Evolutionary conservation across 2,329 filamentous ascomycete genomes (phyloP), one percentile per base, ranked within the genome.

Genomic region (Calonectria ilicicola): DNA sequence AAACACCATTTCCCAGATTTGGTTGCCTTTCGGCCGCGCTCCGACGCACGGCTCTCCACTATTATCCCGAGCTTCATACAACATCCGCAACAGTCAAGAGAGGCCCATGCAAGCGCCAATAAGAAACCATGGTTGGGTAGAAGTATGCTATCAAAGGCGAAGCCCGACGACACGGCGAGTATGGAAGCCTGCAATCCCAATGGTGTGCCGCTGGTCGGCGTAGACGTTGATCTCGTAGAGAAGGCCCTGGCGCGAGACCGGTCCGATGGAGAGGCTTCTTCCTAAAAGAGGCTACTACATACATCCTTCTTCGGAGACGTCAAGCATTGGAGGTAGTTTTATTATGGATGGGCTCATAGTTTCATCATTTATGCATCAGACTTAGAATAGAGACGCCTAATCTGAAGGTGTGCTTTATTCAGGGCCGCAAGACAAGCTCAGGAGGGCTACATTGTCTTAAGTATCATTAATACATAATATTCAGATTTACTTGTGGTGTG

Each of bases 31-130:
- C 32, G 23, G 10, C 63, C 23, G 9, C 7, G 26, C 21, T 40
- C 35, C 17, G 47, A 65, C 5, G 32, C 32, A 32, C 46, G n/a
- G 29, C 46, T 65, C 23, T 26, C 35, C 17, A 35, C 63, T 53
- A 32, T 65, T 53, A 32, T 65, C 42, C 63, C 47, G n/a, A 65
- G 63, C 47, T 65, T 65, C 17, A 47, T 53, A 38, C 46, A 35
- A 10, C 19, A 10, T 23, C 23, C 32, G 32, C 32, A 21, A 40
- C 63, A 40, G 42, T 23, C 47, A 44, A 12, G 14, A 10, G 63
- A 65, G 21, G 27, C 15, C 21, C 29, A 40, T 38, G 46, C 32
- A 53, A 65, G 32, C 23, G 23, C 23, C 10, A 14, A 65, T 42
- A n/a, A n/a, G 14, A 65, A 21, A 10, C 32, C n/a, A 53, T 65